Evolutionary conservation across 768 basidiomycete species (phyloP), one percentile per base, ranked within the genome.

Genomic region (Lactarius vividus): DNA sequence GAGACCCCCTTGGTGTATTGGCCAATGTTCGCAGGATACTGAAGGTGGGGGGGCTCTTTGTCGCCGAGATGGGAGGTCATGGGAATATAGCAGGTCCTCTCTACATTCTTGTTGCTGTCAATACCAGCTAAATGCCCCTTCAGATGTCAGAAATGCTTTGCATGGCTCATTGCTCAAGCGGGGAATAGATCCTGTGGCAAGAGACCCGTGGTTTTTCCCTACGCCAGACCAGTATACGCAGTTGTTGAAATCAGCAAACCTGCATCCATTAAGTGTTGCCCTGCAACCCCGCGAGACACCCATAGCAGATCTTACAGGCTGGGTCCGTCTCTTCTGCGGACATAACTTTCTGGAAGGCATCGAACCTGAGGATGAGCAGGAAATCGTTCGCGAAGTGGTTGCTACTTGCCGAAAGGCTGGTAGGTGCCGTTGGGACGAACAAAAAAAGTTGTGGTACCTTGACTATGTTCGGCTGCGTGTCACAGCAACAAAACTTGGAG

Each of bases 161-260:
- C 79, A 92, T 67, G 72, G 79, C 11, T 85, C 82, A 0, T 74
- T 88, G 44, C 77, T 76, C 62, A 74, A 75, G 35, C 79, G 81
- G 31, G 88, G 89, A 0, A 74, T 85, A 62, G 80, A 92, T 73
- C 84, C 91, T 11, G 75, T 76, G 10, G 71, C 75, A 13, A 73
- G 85, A 52, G 92, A 95, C 72, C 93, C 93, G 0, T 94, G 91
- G 91, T 92, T 85, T 77, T 94, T 92, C 73, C 93, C 93, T 4
- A 87, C 87, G 0, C 80, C 81, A 13, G 81, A 84, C 33, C 85
- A 89, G 65, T 93, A 94, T 61, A 57, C 6, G 26, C 39, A 23
- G 11, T 33, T 69, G 26, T 57, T 69, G 29, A 58, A 35, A 11
- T 63, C 62, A 15, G 61, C 61, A 1, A 20, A 40, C 57, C 31